Percentiles rank a stretch among this genome's conserved stretches.
Evolutionary conservation across 176 grass and related monocot genomes (phyloP).

Genomic region (Musa acuminata): DNA sequence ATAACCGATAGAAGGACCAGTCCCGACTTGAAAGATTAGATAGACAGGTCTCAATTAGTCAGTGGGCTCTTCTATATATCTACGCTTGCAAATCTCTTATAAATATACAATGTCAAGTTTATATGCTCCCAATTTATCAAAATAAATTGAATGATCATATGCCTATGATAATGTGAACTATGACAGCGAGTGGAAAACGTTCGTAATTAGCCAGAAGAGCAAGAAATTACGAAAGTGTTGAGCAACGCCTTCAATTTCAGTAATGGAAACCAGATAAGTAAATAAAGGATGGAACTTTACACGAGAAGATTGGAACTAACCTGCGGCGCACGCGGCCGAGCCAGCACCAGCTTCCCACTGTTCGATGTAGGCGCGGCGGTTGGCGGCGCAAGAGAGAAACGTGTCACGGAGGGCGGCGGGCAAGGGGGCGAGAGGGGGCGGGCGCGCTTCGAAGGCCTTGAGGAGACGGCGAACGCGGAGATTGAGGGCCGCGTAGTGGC

Average conservation of each 20-base stretch:
- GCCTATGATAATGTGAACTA: not conserved
- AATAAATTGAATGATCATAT: not conserved
- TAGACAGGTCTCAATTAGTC: not conserved
- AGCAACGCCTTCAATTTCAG: not conserved
- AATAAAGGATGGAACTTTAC: not conserved
- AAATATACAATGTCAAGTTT: not conserved
- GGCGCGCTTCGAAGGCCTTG: conserved; percentile 69
- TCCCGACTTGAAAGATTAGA: not conserved
- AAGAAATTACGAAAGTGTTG: not conserved
- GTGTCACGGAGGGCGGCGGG: conserved; percentile 51
- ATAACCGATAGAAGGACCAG: not conserved
- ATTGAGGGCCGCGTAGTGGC: conserved; percentile 93
- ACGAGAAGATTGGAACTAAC: not conserved
- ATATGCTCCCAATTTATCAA: not conserved
- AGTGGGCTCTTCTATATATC: not conserved
- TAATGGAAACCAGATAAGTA: not conserved
- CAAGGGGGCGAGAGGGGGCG: conserved; percentile 61
- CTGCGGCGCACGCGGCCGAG: conserved; percentile 26
- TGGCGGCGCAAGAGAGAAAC: conserved; percentile 57
- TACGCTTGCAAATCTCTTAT: not conserved
- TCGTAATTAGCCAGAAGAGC: not conserved
- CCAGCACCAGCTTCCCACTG: conserved; percentile 35
- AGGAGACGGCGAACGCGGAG: conserved; percentile 59
- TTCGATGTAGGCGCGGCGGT: conserved; percentile 59
- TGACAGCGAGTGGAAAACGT: not conserved